A percentile compares a stretch with the other conserved stretches of the same genome.
Evolutionary conservation across 208 protist genomes (phyloP).

Genomic region (Acanthamoeba culbertsoni): DNA sequence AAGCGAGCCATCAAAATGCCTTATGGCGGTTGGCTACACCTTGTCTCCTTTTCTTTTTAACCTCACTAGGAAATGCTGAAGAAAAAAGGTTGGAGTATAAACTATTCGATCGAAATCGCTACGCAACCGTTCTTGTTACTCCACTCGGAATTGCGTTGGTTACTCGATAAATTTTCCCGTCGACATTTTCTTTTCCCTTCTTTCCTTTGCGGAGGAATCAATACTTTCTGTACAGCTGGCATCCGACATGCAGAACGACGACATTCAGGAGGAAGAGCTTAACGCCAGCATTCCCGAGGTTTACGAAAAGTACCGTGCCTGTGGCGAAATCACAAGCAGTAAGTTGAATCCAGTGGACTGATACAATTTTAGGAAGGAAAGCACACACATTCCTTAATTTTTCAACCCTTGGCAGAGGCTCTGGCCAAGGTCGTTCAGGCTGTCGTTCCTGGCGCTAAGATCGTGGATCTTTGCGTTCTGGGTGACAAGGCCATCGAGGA

Average conservation of each 20-base stretch:
- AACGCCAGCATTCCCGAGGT: conserved; percentile 13
- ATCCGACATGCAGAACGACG: neutral
- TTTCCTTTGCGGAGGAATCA: too few relatives aligned
- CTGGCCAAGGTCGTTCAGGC: conserved; percentile 89
- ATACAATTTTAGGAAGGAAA: neutral
- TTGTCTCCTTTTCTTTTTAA: too few relatives aligned
- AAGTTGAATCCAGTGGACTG: too few relatives aligned
- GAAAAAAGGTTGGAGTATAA: too few relatives aligned
- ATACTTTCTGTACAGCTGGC: neutral
- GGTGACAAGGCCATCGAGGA: conserved; percentile 78
- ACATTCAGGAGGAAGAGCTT: conserved; percentile 3
- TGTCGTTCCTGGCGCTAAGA: conserved; percentile 86
- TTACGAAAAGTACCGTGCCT: neutral
- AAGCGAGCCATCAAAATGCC: too few relatives aligned
- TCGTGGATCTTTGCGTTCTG: conserved; percentile 76
- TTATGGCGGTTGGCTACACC: too few relatives aligned
- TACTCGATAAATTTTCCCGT: too few relatives aligned
- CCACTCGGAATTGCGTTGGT: too few relatives aligned
- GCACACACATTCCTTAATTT: neutral
- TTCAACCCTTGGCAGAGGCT: conserved; percentile 75
- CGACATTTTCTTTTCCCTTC: too few relatives aligned
- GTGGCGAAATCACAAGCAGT: conserved; percentile 8
- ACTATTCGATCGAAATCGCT: too few relatives aligned
- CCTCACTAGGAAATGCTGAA: too few relatives aligned
- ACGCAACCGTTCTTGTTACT: too few relatives aligned